These are phyloP conservation scores for Piper longum DNA, from an alignment of 164 flowering plant species.

Conservation along the genomic window DNA sequence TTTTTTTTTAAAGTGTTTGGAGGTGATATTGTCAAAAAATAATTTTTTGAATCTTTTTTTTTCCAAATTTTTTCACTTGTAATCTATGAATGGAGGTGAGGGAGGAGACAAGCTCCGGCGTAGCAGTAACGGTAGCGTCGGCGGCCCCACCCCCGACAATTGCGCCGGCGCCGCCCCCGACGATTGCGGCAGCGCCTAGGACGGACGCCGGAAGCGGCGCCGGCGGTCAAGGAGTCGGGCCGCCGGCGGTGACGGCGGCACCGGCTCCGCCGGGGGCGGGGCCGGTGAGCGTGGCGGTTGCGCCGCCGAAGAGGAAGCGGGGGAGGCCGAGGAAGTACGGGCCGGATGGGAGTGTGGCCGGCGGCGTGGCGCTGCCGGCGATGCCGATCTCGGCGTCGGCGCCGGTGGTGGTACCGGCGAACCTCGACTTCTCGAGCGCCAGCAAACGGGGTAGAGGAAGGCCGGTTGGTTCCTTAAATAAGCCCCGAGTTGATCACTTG, in stretches of 20 bases:
- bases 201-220: no score
- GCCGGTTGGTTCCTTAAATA: slow-evolving; percentile 42
- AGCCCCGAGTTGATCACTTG: slow-evolving; percentile 10
- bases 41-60: neutral
- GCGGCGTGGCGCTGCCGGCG: slow-evolving; percentile 50
- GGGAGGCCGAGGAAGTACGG: slow-evolving; percentile 93
- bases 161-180: no score
- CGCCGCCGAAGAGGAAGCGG: slow-evolving; percentile 67
- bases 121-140: no score
- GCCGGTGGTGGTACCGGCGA: slow-evolving; percentile 34
- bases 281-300: slow-evolving; percentile 2
- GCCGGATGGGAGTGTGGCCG: slow-evolving; percentile 34
- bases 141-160: neutral
- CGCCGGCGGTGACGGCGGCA: slow-evolving; percentile 7
- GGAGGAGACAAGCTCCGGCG: slow-evolving; percentile 23
- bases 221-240: no score
- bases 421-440: slow-evolving; percentile 35
- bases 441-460: slow-evolving; percentile 55
- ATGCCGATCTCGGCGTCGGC: slow-evolving; percentile 68
- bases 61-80: neutral
- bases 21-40: no score
- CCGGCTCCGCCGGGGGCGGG: slow-evolving; percentile 14
- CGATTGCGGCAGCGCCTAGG: no score
- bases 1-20: no score
- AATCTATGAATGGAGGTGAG: slow-evolving; percentile 42